Evolutionary conservation across 1,139 yeast genomes (phyloP).

Genomic region (Hyphopichia wangnamkhiaoensis): DNA sequence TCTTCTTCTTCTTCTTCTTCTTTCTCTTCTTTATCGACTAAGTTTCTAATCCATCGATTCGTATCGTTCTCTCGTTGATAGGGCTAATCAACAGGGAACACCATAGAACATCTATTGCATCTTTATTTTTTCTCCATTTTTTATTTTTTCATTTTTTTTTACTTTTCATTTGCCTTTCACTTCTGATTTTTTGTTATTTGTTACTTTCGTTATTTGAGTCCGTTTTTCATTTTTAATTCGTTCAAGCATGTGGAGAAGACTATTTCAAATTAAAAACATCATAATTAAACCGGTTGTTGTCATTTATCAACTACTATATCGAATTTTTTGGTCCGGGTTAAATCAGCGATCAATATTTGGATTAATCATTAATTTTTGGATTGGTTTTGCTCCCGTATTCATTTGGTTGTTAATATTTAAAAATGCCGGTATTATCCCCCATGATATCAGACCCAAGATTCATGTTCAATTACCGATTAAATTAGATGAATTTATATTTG

Average conservation of each 20-base stretch:
- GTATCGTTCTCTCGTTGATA: no score
- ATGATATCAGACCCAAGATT: conserved; percentile 54
- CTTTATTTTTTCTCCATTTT: no score
- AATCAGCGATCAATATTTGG: conserved; percentile 40
- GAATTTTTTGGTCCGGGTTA: conserved; percentile 31
- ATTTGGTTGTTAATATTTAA: conserved; percentile 62
- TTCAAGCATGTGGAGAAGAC: background rate
- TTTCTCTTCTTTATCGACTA: no score
- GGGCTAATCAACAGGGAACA: no score
- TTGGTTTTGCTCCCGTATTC: conserved; percentile 55
- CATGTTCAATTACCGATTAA: conserved; percentile 48
- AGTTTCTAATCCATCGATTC: no score
- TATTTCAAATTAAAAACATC: conserved; percentile 2
- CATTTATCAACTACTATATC: conserved; percentile 17
- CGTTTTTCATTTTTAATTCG: background rate
- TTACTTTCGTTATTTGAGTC: background rate
- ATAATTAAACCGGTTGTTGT: conserved; percentile 20
- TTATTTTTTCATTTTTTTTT: no score
- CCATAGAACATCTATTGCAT: no score
- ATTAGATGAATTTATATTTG: conserved; percentile 40
- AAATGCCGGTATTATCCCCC: conserved; percentile 62
- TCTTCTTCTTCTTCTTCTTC: no score
- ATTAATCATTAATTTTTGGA: conserved; percentile 43
- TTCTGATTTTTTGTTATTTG: no score
- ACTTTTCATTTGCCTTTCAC: no score